Evolutionary conservation across 345 rosid species (phyloP), one percentile per base, ranked within the genome.

Genomic region (Diplotaxis tenuifolia): DNA sequence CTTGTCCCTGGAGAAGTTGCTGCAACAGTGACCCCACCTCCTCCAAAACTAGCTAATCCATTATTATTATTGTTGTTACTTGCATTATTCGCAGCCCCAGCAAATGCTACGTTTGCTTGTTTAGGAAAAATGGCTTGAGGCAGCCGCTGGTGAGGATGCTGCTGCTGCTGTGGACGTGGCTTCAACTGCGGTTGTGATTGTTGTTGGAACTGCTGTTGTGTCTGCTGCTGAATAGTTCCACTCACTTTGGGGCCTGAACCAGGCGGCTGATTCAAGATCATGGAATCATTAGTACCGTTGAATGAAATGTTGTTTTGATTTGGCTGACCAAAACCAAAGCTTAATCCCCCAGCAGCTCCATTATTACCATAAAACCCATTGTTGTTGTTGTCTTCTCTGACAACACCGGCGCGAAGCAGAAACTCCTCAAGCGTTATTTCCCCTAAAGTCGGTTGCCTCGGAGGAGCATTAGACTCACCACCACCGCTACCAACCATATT

Each of bases 381-480:
- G 25, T 50, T 65, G 78, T 81, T 75, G n/a, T 74, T 65, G 59
- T 88, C 96, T 80, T 95, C 99, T 77, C 89, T 89, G 36, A 87
- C 96, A 27, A 90, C 90, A 9, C 99, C 98, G 68, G 91, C 94
- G 38, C 83, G 88, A 65, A 65, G 76, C 83, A 95, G 80, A 82
- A 92, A 95, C 70, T 95, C 99, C 82, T 95, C 99, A 82, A 95
- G 78, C 1, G 98, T 95, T 68, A 88, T 86, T 75, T 92, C 99
- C 47, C 92, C 88, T 75, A 89, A 78, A 65, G 85, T 86, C 32
- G 69, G 86, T 70, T 79, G 88, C 79, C 89, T 82, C 73, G 73
- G 88, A 58, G 58, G 64, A 65, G 75, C 29, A 78, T 65, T 83
- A 12, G 83, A 67, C 73, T 72, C 84, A 49, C 74, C 65, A 49